Percentiles rank a stretch among this genome's conserved stretches.
Conservation (phyloP, 257 asterid genomes). For the Nicotiana undulata region DNA sequence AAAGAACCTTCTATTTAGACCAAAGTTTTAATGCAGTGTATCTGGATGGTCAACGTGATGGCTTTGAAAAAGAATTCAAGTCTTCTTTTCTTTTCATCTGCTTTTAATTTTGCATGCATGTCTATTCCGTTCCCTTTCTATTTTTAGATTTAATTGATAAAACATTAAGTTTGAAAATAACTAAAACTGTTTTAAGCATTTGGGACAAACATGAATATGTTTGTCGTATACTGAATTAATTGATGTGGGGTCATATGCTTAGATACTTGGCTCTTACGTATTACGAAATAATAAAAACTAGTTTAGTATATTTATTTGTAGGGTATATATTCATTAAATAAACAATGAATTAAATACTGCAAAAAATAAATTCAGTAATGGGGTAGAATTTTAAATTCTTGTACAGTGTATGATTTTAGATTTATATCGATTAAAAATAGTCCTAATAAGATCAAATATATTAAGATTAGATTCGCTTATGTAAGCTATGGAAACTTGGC, state of each 20-base stretch:
- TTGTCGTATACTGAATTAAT: neutral
- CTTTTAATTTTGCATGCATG: neutral
- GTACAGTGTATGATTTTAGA: neutral
- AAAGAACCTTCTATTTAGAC: constrained; percentile 35
- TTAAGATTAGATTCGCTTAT: neutral
- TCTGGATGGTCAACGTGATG: constrained; percentile 13
- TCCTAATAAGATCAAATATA: neutral
- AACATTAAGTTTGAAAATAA: neutral
- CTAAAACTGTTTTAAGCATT: neutral
- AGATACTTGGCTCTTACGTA: neutral
- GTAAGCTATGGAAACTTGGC: neutral
- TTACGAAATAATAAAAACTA: neutral
- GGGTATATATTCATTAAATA: neutral
- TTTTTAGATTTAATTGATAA: neutral
- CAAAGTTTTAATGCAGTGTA: constrained; percentile 9
- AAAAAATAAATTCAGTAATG: neutral
- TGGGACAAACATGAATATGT: neutral
- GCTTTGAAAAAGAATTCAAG: constrained; percentile 1
- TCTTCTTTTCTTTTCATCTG: neutral
- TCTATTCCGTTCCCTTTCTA: neutral
- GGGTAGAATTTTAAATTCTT: neutral
- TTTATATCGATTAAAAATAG: neutral
- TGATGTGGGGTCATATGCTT: neutral
- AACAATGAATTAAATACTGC: neutral
- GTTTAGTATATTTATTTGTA: neutral